Conservation (phyloP, 306 rosid species). For the Quercus ilex region DNA sequence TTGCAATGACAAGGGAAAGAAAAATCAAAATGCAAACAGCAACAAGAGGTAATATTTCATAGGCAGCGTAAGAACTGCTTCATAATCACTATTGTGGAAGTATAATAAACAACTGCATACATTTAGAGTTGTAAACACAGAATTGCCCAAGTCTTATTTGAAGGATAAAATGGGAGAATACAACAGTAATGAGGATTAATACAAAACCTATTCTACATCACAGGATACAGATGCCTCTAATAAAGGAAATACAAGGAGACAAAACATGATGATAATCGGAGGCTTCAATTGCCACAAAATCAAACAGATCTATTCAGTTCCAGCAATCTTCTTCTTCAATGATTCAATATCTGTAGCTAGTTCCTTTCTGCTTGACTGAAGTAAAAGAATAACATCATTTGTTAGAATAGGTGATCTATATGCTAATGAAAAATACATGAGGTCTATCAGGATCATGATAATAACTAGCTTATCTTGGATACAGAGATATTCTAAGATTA, state of each 20-base stretch:
- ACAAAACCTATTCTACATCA: slow-evolving; percentile 50
- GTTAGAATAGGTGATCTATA: background rate
- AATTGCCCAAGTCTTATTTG: slow-evolving; percentile 40
- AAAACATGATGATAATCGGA: slow-evolving; percentile 36
- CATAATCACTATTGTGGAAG: too few relatives aligned
- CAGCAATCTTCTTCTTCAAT: slow-evolving; percentile 93
- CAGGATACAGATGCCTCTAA: slow-evolving; percentile 59
- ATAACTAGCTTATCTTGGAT: background rate
- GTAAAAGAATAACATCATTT: slow-evolving; percentile 8
- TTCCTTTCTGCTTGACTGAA: slow-evolving; percentile 94
- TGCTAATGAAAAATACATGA: background rate
- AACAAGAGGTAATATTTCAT: too few relatives aligned
- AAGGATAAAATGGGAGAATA: slow-evolving; percentile 29
- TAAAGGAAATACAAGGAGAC: slow-evolving; percentile 30
- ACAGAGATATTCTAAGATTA: background rate
- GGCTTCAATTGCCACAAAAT: slow-evolving; percentile 20
- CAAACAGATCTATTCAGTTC: slow-evolving; percentile 58
- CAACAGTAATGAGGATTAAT: slow-evolving; percentile 33
- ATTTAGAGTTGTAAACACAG: slow-evolving; percentile 27
- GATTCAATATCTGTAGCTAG: slow-evolving; percentile 74
- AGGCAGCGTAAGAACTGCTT: too few relatives aligned
- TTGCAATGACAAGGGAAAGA: too few relatives aligned
- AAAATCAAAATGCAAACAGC: too few relatives aligned
- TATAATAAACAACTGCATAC: background rate
- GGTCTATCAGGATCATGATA: background rate